Percentiles rank a stretch among this genome's conserved stretches.
Conservation (phyloP, 228 moss, liverwort and hornwort genomes). For the Sphagnum fallax region DNA sequence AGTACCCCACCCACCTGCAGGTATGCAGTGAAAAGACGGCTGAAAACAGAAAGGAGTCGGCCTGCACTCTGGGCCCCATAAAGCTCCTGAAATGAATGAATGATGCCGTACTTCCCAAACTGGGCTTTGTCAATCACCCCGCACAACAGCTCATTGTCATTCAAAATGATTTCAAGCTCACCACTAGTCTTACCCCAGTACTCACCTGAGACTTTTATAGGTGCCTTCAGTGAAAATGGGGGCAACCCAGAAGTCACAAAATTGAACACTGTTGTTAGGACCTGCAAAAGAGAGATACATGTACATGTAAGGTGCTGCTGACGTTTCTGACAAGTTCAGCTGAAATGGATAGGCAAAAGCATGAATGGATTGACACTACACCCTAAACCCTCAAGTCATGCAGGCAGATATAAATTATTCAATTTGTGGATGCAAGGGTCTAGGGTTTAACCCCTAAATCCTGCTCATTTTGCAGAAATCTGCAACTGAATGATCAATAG, state of each 20-base stretch:
- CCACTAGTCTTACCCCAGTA: slow-evolving; percentile 96
- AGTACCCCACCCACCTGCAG: slow-evolving; percentile 53
- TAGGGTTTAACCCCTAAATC: too few relatives aligned
- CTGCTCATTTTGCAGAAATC: too few relatives aligned
- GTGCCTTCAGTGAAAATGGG: slow-evolving; percentile 78
- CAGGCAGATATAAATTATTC: too few relatives aligned
- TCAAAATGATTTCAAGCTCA: slow-evolving; percentile 73
- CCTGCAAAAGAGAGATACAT: slow-evolving; percentile 35
- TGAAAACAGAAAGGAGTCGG: slow-evolving; percentile 80
- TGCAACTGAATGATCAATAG: too few relatives aligned
- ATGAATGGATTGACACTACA: too few relatives aligned
- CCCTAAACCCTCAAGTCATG: too few relatives aligned
- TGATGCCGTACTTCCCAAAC: slow-evolving; percentile 91
- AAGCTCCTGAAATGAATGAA: slow-evolving; percentile 93
- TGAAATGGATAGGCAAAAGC: too few relatives aligned
- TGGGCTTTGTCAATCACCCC: slow-evolving; percentile 96
- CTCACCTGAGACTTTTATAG: slow-evolving; percentile 84
- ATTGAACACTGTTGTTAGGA: slow-evolving; percentile 84
- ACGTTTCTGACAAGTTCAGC: neutral
- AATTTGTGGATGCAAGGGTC: too few relatives aligned
- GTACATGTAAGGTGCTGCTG: neutral
- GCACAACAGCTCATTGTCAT: slow-evolving; percentile 85
- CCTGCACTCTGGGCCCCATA: slow-evolving; percentile 88
- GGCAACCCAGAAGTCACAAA: slow-evolving; percentile 67
- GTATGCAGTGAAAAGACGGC: slow-evolving; percentile 89